Evolutionary conservation across 805 yeast genomes (phyloP).

Genomic region (Candida endomychidarum): DNA sequence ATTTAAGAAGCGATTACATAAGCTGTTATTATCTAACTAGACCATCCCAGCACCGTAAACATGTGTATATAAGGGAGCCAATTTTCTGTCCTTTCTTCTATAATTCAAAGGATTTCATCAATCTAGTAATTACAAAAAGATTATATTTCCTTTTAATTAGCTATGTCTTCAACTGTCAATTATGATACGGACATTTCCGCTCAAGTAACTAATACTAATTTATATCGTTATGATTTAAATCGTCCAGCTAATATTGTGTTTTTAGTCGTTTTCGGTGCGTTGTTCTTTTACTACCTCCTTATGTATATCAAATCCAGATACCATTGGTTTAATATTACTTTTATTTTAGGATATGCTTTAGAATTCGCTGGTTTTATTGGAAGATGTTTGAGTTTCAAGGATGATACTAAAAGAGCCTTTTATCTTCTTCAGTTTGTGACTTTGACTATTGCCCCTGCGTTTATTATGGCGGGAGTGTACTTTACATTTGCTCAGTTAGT

Average conservation of each 20-base stretch:
- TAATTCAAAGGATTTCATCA: too few relatives aligned
- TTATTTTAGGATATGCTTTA: slow-evolving; percentile 34
- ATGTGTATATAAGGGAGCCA: too few relatives aligned
- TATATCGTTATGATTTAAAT: slow-evolving; percentile 25
- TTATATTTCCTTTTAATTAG: too few relatives aligned
- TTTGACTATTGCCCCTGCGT: slow-evolving; percentile 43
- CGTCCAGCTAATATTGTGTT: slow-evolving; percentile 35
- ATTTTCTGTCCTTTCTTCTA: too few relatives aligned
- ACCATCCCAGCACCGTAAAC: too few relatives aligned
- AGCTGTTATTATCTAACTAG: too few relatives aligned
- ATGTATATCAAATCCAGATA: slow-evolving; percentile 35
- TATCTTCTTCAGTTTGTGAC: slow-evolving; percentile 35
- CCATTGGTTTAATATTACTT: slow-evolving; percentile 41
- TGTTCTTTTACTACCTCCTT: slow-evolving; percentile 23
- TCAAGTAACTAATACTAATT: too few relatives aligned
- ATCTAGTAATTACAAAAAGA: too few relatives aligned
- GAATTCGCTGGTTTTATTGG: slow-evolving; percentile 41
- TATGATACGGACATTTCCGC: too few relatives aligned
- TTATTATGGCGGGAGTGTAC: slow-evolving; percentile 44
- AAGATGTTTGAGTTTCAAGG: slow-evolving; percentile 29
- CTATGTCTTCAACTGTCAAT: too few relatives aligned
- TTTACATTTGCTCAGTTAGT: slow-evolving; percentile 41
- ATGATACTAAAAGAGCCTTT: slow-evolving; percentile 19
- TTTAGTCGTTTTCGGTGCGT: slow-evolving; percentile 25
- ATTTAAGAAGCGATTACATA: too few relatives aligned